Conservation (phyloP, 2,329 filamentous ascomycete species). For the Ceratocystis papillata region DNA sequence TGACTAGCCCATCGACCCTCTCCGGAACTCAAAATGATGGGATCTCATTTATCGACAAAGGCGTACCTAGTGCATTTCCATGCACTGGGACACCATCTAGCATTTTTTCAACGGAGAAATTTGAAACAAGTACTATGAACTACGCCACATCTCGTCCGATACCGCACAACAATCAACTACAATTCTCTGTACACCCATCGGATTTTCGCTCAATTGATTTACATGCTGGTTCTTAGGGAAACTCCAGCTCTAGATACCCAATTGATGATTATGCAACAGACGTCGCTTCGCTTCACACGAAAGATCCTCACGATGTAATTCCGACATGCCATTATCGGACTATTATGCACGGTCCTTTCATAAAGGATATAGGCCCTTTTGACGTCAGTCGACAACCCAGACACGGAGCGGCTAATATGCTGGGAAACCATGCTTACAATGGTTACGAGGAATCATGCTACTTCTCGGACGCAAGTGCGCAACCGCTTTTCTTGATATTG, state of each 20-base stretch:
- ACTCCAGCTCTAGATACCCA: background rate
- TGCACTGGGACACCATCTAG: background rate
- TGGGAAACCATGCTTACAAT: background rate
- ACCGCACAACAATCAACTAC: background rate
- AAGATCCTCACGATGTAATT: background rate
- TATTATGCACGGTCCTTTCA: background rate
- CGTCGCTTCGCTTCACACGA: background rate
- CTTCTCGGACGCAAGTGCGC: slow-evolving; percentile 20
- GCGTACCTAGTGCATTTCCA: background rate
- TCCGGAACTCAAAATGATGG: background rate
- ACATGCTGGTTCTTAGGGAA: slow-evolving; percentile 4
- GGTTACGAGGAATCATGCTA: background rate
- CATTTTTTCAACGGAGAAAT: background rate
- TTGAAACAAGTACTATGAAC: background rate
- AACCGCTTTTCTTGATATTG: slow-evolving; percentile 11
- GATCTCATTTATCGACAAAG: background rate
- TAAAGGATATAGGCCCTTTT: background rate
- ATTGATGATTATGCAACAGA: background rate
- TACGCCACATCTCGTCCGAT: too few relatives aligned
- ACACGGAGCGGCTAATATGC: background rate
- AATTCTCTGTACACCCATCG: background rate
- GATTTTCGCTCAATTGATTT: background rate
- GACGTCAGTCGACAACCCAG: background rate
- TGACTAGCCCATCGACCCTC: background rate
- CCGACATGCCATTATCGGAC: background rate